Base-by-base conservation (phyloP, 202 grass and related monocot species). In the Panicum hallii region DNA sequence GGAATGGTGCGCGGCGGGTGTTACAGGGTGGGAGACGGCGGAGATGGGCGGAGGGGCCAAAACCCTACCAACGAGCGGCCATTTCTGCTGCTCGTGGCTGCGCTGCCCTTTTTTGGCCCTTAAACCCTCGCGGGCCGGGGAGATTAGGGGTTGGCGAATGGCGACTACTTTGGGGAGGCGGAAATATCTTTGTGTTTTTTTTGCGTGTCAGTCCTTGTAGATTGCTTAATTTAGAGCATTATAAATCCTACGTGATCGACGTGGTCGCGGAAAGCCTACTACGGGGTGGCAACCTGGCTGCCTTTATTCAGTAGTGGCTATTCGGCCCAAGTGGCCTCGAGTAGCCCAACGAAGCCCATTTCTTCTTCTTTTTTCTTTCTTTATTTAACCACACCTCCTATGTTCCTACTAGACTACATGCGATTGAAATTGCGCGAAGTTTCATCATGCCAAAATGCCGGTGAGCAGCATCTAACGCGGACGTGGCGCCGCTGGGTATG, bases 51-150 rank as follows among this genome's bases (percentile, higher is more conserved):
- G 75, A 32, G 42, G 12, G 19, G 42, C 55, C 68, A 50, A 73
- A 73, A 83, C 68, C 43, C 80, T 72, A n/a, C 47, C 20, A 56
- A 69, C 49, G 34, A 68, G 40, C 42, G 52, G 55, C 54, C 54
- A 82, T 72, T 72, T 72, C 80, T 49, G 67, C 42, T 47, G 40
- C 55, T 67, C 30, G 63, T 23, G 63, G 12, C 12, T 57, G 49
- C 16, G 79, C 80, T n/a, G 28, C 58, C 8, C 19, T 54, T 70
- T 78, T 82, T 46, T 42, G 57, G 75, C 55, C 68, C 68, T 63
- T 73, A 73, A 82, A 61, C 68, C 80, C 69, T 71, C 16, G 22
- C 7, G 68, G 68, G 68, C 41, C n/a, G n/a, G 5, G 13, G 44
- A 71, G 68, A 71, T 71, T 49, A 71, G 68, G 68, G 22, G 42